phyloP scores from a whole-genome alignment of 129 eudicot species.

The Helianthus annuus region HanXRQr2.0-SUNRISE NC_035445.2:172237385-172237884 shows the following conservation, averaged over 20 bases:
- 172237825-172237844: conserved; percentile 35
- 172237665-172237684: conserved; percentile 32
- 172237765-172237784: conserved; percentile 34
- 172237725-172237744: conserved; percentile 33
- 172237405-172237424: conserved; percentile 33
- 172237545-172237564: conserved; percentile 36
- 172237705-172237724: conserved; percentile 30
- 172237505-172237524: conserved; percentile 33
- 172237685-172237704: conserved; percentile 33
- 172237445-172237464: conserved; percentile 37
- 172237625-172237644: conserved; percentile 33
- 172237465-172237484: conserved; percentile 34
- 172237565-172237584: conserved; percentile 31
- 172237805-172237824: conserved; percentile 36
- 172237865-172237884: conserved; percentile 30
- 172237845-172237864: conserved; percentile 29
- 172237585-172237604: conserved; percentile 31
- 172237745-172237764: conserved; percentile 31
- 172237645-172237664: conserved; percentile 35
- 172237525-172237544: conserved; percentile 35
- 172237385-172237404: conserved; percentile 33
- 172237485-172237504: conserved; percentile 34
- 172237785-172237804: conserved; percentile 30
- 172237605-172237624: conserved; percentile 35
- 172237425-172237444: conserved; percentile 31